Evolutionary conservation across 495 filamentous ascomycete species (phyloP), one percentile per base, ranked within the genome.

Genomic region (Aspergillus avenaceus): DNA sequence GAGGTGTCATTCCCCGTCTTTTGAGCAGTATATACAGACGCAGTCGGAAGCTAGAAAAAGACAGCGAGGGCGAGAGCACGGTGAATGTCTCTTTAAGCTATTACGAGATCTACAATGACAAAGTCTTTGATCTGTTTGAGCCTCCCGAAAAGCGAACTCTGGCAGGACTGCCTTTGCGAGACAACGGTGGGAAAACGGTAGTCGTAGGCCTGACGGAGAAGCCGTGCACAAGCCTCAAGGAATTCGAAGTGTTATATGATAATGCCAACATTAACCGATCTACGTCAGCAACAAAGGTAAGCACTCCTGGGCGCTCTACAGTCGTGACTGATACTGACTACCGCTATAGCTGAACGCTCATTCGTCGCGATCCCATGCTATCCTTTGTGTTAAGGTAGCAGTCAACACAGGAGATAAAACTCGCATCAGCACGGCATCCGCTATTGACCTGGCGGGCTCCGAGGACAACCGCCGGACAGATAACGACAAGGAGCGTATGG

Each of bases 21-120:
- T 76, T 98, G 7, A 95, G 90, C 57, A 83, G 80, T 54, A 87
- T 97, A 47, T 97, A 93, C 59, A 79, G 92, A 48, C 74, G 87
- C 28, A 85, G 85, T 32, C 84, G 88, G 59, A 97, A 96, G 73
- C 84, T 96, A 5, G 82, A 85, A 49, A 96, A 93, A 63, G 91
- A 97, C 55, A 83, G 84, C 37, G 76, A 78, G 7, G 91, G 86
- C 2, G 79, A 81, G 32, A 93, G 84, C 0, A 77, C 73, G 2
- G 90, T 95, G 34, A 73, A 80, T 27, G 90, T 96, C 8, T 77
- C 83, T 12, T 81, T 98, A 59, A 92, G 87, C 31, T 98, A 98
- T 70, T 98, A 96, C 70, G 93, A 98, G 60, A 97, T 98, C 45
- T 98, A 98, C 71, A 97, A 97, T 63, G 88, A 93, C 67, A 90